Percentiles rank a stretch among this genome's conserved stretches.
Conservation (phyloP, 208 protist genomes). For the Leishmania aethiopica region DNA sequence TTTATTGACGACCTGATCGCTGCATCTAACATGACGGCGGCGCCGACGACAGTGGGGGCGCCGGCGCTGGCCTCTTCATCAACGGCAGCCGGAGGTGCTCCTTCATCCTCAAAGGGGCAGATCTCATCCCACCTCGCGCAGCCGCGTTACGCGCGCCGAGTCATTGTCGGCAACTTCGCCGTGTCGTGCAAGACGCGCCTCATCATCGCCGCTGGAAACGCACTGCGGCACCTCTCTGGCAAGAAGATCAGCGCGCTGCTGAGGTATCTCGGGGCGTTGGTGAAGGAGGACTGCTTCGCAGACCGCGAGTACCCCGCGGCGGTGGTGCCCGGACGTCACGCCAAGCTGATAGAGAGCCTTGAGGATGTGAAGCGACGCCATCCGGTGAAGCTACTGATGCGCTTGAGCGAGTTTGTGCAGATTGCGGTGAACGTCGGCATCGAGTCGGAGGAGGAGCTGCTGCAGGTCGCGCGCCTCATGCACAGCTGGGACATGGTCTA, state of each 20-base stretch:
- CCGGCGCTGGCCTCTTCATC: constrained; percentile 2
- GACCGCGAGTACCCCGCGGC: constrained; percentile 73
- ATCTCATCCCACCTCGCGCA: background rate
- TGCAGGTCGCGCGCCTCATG: constrained; percentile 79
- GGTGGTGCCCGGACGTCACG: constrained; percentile 76
- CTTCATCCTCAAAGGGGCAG: constrained; percentile 1
- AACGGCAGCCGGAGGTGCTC: background rate
- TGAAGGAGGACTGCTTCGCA: constrained; percentile 64
- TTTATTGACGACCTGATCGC: constrained; percentile 66
- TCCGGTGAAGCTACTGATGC: constrained; percentile 80
- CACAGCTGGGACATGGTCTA: constrained; percentile 90
- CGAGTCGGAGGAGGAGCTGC: constrained; percentile 71
- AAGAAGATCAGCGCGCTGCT: constrained; percentile 75
- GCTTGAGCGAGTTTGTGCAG: constrained; percentile 71
- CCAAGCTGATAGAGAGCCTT: constrained; percentile 62
- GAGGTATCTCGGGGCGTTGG: constrained; percentile 59
- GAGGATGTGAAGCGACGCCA: constrained; percentile 54
- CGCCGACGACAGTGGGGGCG: background rate
- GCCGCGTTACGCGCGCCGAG: constrained; percentile 25
- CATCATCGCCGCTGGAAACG: constrained; percentile 72
- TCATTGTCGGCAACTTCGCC: constrained; percentile 86
- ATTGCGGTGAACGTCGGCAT: constrained; percentile 71
- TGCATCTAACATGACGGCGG: constrained; percentile 23
- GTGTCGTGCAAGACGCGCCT: constrained; percentile 86
- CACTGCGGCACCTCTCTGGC: constrained; percentile 55